Evolutionary conservation across 169 alveolate genomes (phyloP), one percentile per base, ranked within the genome.

Genomic region (Plasmodium berghei): DNA sequence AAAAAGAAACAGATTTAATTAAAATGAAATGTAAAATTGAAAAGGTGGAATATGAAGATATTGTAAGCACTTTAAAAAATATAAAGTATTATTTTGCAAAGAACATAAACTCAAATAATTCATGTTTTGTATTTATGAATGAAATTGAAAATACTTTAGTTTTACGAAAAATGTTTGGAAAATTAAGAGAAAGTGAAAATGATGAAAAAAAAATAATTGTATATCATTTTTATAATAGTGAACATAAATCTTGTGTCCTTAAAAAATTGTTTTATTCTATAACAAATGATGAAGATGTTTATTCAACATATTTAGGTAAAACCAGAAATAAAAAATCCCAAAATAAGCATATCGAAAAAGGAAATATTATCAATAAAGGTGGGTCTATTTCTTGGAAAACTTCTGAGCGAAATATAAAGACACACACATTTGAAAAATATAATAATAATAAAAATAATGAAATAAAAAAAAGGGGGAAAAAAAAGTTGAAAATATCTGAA

Each of bases 181-280:
- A 22, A 42, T 42, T 83, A 49, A 67, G 85, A 55, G 77, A 83
- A 56, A n/a, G 24, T 24, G 5, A 34, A 34, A 24, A 34, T 12
- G 70, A 77, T n/a, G 28, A 14, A 8, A 64, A 52, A 58, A 28
- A 70, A 5, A 70, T 70, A n/a, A 52, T n/a, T 0, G 28, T 72
- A 54, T 72, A 54, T 55, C 70, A 72, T 55, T 72, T 72, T 72
- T 54, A 52, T 5, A 52, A 26, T 9, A 72, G 56, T 34, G 54
- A 16, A 1, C 90, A 58, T 12, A 83, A 67, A 16, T 45, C 85
- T 0, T 9, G 24, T 10, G 90, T 72, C 6, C 24, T 34, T 61
- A 83, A 83, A 48, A 83, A 83, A 34, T 49, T 83, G 8, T 83
- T 83, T 72, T 71, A 67, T 58, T 24, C 90, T 9, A 67, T 83